Percentiles rank a stretch among this genome's conserved stretches.
These are phyloP conservation scores for Dioscorea dumetorum DNA, from an alignment of 106 monocot species.

Conservation along the genomic window DNA sequence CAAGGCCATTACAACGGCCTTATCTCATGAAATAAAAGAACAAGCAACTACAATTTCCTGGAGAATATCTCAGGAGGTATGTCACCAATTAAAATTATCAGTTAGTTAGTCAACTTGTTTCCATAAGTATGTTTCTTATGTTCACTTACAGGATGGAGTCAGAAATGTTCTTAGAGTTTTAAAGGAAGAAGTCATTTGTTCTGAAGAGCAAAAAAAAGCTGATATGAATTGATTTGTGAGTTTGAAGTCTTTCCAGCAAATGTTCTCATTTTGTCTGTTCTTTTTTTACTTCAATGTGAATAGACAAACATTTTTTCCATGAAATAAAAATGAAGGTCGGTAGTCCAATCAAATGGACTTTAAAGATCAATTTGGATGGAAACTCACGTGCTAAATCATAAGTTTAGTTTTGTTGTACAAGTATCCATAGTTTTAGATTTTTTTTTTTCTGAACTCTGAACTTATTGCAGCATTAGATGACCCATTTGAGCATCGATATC, in stretches of 20 bases:
- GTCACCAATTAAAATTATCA: neutral
- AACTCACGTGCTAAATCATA: no score
- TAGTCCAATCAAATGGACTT: no score
- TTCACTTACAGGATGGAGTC: constrained; percentile 57
- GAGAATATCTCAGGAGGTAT: constrained; percentile 60
- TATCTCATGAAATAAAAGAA: constrained; percentile 44
- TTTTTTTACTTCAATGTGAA: no score
- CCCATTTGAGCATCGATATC: constrained; percentile 13
- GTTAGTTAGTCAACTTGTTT: neutral
- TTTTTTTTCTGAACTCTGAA: neutral
- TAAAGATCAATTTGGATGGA: no score
- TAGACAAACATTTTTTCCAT: no score
- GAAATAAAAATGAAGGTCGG: no score
- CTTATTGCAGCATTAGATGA: neutral
- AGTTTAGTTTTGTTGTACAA: no score
- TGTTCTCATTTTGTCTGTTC: no score
- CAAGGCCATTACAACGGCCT: constrained; percentile 44
- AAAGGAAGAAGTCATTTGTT: constrained; percentile 38
- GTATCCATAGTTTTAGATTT: no score
- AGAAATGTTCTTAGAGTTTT: constrained; percentile 52
- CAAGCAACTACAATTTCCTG: constrained; percentile 53
- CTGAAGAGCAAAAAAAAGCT: neutral
- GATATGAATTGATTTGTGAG: neutral
- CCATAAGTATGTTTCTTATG: neutral
- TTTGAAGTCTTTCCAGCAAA: no score